These are phyloP conservation scores for Porphyrellus cyaneotinctus DNA, from an alignment of 768 basidiomycete genomes.

Conservation along the genomic window DNA sequence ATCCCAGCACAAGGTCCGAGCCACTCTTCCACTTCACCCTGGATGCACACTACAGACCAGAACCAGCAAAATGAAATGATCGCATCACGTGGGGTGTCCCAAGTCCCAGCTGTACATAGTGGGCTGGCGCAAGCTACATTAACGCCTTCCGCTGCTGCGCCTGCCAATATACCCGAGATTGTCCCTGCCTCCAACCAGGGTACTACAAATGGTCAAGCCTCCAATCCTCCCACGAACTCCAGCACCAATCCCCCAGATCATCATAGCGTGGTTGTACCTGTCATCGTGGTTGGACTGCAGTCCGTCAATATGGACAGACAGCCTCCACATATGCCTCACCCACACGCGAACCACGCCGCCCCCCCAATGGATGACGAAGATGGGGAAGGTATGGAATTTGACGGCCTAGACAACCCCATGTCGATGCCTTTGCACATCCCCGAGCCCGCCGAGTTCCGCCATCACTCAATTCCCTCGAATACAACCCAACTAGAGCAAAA, in stretches of 20 bases:
- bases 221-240: slow-evolving; percentile 14
- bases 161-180: slow-evolving; percentile 16
- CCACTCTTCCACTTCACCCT: slow-evolving; percentile 15
- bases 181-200: slow-evolving; percentile 10
- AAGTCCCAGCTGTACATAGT: slow-evolving; percentile 15
- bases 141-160: slow-evolving; percentile 10
- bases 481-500: slow-evolving; percentile 14
- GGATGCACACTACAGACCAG: slow-evolving; percentile 14
- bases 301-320: slow-evolving; percentile 54
- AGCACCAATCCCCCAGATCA: slow-evolving; percentile 21
- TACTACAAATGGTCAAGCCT: slow-evolving; percentile 14
- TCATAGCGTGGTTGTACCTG: slow-evolving; percentile 60
- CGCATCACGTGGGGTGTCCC: slow-evolving; percentile 12
- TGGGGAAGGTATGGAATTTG: slow-evolving; percentile 26
- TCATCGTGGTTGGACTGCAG: slow-evolving; percentile 81
- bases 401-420: slow-evolving; percentile 24
- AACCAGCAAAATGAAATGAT: slow-evolving; percentile 21
- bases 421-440: slow-evolving; percentile 26
- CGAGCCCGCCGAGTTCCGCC: slow-evolving; percentile 22
- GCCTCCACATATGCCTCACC: slow-evolving; percentile 20
- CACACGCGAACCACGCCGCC: slow-evolving; percentile 6
- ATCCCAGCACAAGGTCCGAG: slow-evolving; percentile 19
- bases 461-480: slow-evolving; percentile 10
- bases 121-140: slow-evolving; percentile 11
- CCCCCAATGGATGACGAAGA: slow-evolving; percentile 22